phyloP scores from a whole-genome alignment of 257 asterid species.

The Sherardia arvensis region DNA sequence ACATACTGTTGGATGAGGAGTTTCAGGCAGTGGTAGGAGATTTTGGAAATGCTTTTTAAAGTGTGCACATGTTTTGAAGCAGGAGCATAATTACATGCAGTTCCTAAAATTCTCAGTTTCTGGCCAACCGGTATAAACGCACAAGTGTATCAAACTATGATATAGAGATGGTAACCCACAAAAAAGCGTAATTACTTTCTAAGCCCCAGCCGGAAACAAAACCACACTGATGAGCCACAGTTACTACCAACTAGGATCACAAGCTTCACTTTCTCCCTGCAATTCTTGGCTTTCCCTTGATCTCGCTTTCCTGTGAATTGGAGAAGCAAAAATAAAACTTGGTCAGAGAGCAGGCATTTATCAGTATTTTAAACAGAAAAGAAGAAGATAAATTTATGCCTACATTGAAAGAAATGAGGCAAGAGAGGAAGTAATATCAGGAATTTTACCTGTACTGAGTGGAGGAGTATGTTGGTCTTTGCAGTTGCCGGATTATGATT shows the following conservation, averaged over 20 bases:
- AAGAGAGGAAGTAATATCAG: neutral
- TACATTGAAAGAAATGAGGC: no score
- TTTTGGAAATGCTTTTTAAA: no score
- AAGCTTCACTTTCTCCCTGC: slow-evolving; percentile 54
- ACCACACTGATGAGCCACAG: neutral
- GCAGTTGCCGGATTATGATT: slow-evolving; percentile 88
- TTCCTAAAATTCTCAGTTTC: neutral
- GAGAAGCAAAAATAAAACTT: no score
- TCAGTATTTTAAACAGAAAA: no score
- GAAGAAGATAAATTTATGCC: neutral
- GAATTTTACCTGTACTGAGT: slow-evolving; percentile 61
- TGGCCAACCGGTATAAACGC: neutral
- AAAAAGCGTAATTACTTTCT: no score
- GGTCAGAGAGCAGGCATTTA: neutral
- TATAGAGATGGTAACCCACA: no score
- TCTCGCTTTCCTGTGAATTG: slow-evolving; percentile 65
- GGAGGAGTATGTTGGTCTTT: slow-evolving; percentile 59
- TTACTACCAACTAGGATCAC: neutral
- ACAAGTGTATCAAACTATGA: neutral
- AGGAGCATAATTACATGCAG: neutral
- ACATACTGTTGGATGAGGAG: slow-evolving; percentile 76
- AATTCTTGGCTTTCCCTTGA: slow-evolving; percentile 75
- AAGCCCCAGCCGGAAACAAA: neutral
- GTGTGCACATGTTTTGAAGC: no score
- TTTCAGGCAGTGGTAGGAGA: slow-evolving; percentile 96